phyloP scores from a whole-genome alignment of 192 early-diverging fungal species.

The Backusella liffmaniae region DNA sequence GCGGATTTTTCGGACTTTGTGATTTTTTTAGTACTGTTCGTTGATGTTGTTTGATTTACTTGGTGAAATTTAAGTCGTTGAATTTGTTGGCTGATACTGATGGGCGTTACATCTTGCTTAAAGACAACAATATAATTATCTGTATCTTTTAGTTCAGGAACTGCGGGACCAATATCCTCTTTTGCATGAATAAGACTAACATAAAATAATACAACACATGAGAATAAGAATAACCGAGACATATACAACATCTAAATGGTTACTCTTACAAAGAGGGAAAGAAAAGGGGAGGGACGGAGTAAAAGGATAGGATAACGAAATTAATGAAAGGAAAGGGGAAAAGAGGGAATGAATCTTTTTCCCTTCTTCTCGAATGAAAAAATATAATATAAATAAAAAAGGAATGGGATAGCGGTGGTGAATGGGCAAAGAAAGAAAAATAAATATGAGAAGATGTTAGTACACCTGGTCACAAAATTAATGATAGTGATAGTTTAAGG shows the following conservation, averaged over 20 bases:
- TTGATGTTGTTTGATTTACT: not conserved
- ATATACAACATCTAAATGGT: not conserved
- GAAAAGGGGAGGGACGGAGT: not conserved
- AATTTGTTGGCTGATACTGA: constrained; percentile 19
- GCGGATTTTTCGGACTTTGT: not conserved
- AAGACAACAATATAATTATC: constrained; percentile 33
- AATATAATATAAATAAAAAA: not conserved
- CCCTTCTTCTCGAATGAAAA: not conserved
- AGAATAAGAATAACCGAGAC: not conserved
- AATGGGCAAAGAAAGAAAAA: not conserved
- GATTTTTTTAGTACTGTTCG: not conserved
- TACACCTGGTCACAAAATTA: constrained; percentile 1
- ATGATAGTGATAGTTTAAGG: not conserved
- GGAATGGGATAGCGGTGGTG: not conserved
- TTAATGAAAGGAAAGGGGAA: constrained; percentile 2
- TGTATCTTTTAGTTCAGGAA: constrained; percentile 6
- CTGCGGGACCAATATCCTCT: constrained; percentile 7
- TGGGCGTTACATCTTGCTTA: constrained; percentile 16
- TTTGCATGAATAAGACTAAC: not conserved
- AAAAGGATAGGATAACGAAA: not conserved
- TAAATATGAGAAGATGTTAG: not conserved
- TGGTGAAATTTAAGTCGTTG: constrained; percentile 15
- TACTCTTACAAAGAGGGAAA: not conserved
- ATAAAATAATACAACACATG: not conserved
- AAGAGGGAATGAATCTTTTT: not conserved